Evolutionary conservation across 768 basidiomycete genomes (phyloP).

Genomic region (Jaapia argillacea): DNA sequence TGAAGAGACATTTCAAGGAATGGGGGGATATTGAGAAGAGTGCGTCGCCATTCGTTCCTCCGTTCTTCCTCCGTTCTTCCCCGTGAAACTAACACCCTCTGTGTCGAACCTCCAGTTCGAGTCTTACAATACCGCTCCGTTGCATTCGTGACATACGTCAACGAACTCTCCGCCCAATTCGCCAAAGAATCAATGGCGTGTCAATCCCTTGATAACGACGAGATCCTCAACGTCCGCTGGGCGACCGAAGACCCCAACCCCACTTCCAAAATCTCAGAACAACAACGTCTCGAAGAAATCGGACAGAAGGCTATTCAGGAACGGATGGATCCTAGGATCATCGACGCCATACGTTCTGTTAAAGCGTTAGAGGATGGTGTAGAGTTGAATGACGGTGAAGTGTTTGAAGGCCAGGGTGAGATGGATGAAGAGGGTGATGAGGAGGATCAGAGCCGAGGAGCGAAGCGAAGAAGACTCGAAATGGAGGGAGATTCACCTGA

Average conservation of each 20-base stretch:
- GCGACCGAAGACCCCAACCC: slow-evolving; percentile 99
- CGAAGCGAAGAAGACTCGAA: slow-evolving; percentile 7
- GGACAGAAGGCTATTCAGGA: slow-evolving; percentile 84
- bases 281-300: slow-evolving; percentile 69
- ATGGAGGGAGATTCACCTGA: background rate
- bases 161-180: slow-evolving; percentile 83
- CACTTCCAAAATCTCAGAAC: slow-evolving; percentile 76
- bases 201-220: slow-evolving; percentile 94
- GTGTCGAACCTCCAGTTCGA: slow-evolving; percentile 41
- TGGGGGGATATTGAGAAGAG: slow-evolving; percentile 92
- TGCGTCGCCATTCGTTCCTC: slow-evolving; percentile 29
- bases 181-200: slow-evolving; percentile 99
- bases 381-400: slow-evolving; percentile 25
- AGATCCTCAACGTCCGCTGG: slow-evolving; percentile 98
- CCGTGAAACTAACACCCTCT: slow-evolving; percentile 19
- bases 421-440: slow-evolving; percentile 15
- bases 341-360: slow-evolving; percentile 81
- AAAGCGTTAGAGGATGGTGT: slow-evolving; percentile 83
- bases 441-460: slow-evolving; percentile 5
- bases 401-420: too few relatives aligned
- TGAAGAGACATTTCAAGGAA: slow-evolving; percentile 87
- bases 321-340: slow-evolving; percentile 77
- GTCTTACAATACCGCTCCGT: slow-evolving; percentile 91
- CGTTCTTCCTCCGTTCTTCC: background rate
- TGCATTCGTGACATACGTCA: slow-evolving; percentile 92